Conservation (phyloP, 2,329 filamentous ascomycete species). For the Reticulascus tulasneorum region DNA sequence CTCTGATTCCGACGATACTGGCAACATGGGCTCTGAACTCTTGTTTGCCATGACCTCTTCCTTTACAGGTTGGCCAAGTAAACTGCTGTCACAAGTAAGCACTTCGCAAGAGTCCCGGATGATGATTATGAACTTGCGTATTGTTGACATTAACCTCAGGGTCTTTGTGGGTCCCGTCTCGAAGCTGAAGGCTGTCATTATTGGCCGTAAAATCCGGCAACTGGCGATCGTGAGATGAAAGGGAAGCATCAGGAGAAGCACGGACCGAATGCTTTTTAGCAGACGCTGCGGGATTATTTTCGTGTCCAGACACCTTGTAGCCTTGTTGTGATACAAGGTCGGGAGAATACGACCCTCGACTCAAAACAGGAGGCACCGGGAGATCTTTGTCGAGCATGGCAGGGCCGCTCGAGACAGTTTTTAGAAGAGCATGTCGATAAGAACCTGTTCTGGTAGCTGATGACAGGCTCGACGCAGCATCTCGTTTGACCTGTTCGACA, state of each 20-base stretch:
- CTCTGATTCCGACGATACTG: slow-evolving; percentile 15
- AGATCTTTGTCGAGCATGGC: slow-evolving; percentile 17
- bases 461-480: neutral
- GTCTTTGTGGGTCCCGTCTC: slow-evolving; percentile 11
- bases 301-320: neutral
- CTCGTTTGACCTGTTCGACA: slow-evolving; percentile 5
- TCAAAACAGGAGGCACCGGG: slow-evolving; percentile 16
- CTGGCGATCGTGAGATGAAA: neutral
- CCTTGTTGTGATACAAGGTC: too few relatives aligned
- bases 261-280: slow-evolving; percentile 1
- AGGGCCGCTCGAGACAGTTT: slow-evolving; percentile 15
- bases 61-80: slow-evolving; percentile 7
- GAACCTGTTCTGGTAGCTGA: slow-evolving; percentile 6
- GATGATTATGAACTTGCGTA: slow-evolving; percentile 11
- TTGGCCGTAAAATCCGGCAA: neutral
- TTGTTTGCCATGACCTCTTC: slow-evolving; percentile 3
- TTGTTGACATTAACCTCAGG: slow-evolving; percentile 10
- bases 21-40: slow-evolving; percentile 2
- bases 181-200: neutral
- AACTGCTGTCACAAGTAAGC: slow-evolving; percentile 16
- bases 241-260: neutral
- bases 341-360: too few relatives aligned
- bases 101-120: slow-evolving; percentile 15
- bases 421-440: slow-evolving; percentile 20
- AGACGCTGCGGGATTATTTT: slow-evolving; percentile 1